Base-by-base conservation (phyloP, 1,284 basidiomycete species). In the Rhodotorula glutinis region DNA sequence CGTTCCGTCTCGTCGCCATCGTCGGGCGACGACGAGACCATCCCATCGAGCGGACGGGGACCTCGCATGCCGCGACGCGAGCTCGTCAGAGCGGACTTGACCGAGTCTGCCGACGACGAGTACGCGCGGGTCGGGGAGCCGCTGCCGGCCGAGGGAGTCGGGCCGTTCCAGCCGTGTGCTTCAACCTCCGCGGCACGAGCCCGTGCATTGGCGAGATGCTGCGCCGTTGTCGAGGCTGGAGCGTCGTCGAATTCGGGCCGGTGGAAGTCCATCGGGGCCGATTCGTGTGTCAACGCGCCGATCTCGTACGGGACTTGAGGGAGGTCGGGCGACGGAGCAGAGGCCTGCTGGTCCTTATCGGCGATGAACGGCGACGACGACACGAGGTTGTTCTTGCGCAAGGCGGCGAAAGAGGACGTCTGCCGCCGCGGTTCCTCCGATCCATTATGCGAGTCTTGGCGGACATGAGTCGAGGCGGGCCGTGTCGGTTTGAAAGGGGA, bases 371-470 rank as follows among this genome's bases (percentile, higher is more conserved):
- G 67, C 5, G 70, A 69, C 1, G 62, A 65, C 23, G 67, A 60
- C 47, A 72, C 70, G 60, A 66, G 70, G 19, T 65, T 67, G 59
- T 68, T 71, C 55, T 65, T 65, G 40, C 57, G 44, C 23, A 71
- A 46, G 3, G 63, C 63, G 19, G 69, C 66, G 59, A 57, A 71
- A 21, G 63, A 65, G 17, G 66, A 60, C 0, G 66, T 60, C 29
- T 65, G 57, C 0, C 69, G 52, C 1, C 69, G 66, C 7, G 63
- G 43, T 7, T 19, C n/a, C 21, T 60, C 63, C 13, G 53, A 25
- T 10, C 58, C 63, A 2, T 56, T 51, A 8, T 53, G 38, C 27
- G n/a, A 52, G 30, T 51, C 49, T 27, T 25, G 25, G 49, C 49
- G 49, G 49, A 51, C 25, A 27, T 51, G 49, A 10, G 49, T 27